phyloP scores from a whole-genome alignment of 2,329 filamentous ascomycete genomes.

The Aspergillus puulaauensis region DNA sequence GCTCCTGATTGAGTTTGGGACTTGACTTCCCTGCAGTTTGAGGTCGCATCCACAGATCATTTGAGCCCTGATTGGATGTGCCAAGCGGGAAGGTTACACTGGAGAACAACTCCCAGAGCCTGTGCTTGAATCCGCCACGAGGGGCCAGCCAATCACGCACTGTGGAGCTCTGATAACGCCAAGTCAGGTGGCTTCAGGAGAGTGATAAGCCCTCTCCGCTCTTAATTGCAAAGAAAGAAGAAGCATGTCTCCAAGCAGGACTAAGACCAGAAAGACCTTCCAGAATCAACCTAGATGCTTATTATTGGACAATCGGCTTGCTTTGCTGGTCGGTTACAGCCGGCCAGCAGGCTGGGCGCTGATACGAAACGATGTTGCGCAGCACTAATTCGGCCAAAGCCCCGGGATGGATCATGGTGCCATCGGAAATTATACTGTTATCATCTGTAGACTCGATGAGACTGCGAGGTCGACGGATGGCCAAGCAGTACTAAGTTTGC shows the following conservation, averaged over 20 bases:
- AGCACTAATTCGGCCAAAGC: not conserved
- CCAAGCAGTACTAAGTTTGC: not conserved
- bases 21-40: not conserved
- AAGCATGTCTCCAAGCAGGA: not conserved
- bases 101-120: not conserved
- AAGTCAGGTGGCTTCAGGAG: not conserved
- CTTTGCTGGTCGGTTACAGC: slow-evolving; percentile 6
- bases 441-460: not conserved
- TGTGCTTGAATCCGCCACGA: slow-evolving; percentile 7
- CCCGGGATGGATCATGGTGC: slow-evolving; percentile 4
- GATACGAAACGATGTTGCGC: not conserved
- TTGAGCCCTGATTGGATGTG: not conserved
- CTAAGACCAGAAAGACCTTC: slow-evolving; percentile 6
- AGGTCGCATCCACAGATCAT: not conserved
- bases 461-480: not conserved
- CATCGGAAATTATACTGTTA: not conserved
- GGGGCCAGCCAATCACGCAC: not conserved
- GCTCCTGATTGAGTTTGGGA: not conserved
- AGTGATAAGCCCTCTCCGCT: not conserved
- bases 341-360: not conserved
- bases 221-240: not conserved
- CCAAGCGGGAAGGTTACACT: slow-evolving; percentile 8
- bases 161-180: not conserved
- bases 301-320: not conserved
- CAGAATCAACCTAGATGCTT: slow-evolving; percentile 1